Evolutionary conservation across 2,329 filamentous ascomycete genomes (phyloP), one percentile per base, ranked within the genome.

Genomic region (Arthrobotrys sphaeroides): DNA sequence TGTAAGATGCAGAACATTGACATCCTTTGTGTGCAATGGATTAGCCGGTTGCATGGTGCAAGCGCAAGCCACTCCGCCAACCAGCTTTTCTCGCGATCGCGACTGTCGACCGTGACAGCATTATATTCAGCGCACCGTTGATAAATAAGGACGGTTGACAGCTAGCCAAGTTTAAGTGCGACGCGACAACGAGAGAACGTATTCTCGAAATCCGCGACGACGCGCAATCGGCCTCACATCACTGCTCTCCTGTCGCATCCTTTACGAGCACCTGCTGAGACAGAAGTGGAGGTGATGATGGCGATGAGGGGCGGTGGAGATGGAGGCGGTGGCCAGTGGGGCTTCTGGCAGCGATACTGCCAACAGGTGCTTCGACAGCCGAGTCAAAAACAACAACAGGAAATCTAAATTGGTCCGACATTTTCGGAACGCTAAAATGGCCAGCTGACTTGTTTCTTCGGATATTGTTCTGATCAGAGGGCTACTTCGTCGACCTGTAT

Each of bases 401-500:
- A 72, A 47, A 36, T 72, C 16, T 72, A 72, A 16, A 22, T 57
- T 7, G 67, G 57, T 5, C 67, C 67, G 3, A 64, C 24, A 40
- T 64, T 47, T 28, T 72, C 67, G 1, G 43, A 59, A 2, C 64
- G 36, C 38, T 72, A 72, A 7, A 55, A 72, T 22, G 67, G 67
- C 26, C 47, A 64, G 28, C 55, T 72, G 12, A 64, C 67, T n/a
- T n/a, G n/a, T n/a, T n/a, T n/a, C n/a, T 72, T 72, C 33, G 64
- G 64, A 18, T 72, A 72, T 12, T 59, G 67, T 20, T 38, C 66
- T 1, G 20, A 26, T 18, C 33, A 47, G 18, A 12, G 20, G 6
- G 9, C 33, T 16, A 16, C 13, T 5, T 28, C 24, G 24, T 57
- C 31, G 10, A 55, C 28, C 20, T 72, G 67, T 36, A 49, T 72